Evolutionary conservation across 1,284 basidiomycete genomes (phyloP).

Genomic region (Puccinia horiana): DNA sequence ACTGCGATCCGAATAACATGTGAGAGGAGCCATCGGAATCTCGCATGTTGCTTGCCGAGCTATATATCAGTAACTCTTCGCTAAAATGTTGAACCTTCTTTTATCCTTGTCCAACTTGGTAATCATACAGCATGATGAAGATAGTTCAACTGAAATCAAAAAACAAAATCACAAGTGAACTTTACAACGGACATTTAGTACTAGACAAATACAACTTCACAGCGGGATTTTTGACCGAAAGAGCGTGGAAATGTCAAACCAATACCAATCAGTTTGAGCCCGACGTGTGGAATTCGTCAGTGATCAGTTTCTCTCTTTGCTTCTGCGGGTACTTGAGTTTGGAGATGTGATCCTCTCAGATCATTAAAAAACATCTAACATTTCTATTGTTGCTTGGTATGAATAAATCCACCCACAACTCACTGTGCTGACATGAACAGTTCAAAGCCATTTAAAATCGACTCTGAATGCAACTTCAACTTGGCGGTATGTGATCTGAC

Average conservation of each 20-base stretch:
- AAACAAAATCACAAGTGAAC: conserved; percentile 26
- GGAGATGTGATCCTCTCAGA: neutral
- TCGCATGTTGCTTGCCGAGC: neutral
- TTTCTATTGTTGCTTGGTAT: neutral
- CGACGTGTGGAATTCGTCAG: conserved; percentile 46
- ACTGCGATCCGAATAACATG: conserved; percentile 39
- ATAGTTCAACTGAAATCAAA: conserved; percentile 31
- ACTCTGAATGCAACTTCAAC: conserved; percentile 32
- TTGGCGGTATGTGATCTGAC: conserved; percentile 43
- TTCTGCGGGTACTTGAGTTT: neutral
- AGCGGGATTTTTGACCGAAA: conserved; percentile 22
- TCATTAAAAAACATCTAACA: neutral
- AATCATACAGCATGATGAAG: conserved; percentile 37
- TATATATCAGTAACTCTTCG: neutral
- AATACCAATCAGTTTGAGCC: conserved; percentile 24
- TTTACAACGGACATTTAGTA: conserved; percentile 37
- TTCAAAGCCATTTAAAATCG: conserved; percentile 19
- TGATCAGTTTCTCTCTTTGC: neutral
- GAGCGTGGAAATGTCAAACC: conserved; percentile 40
- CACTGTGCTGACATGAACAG: neutral
- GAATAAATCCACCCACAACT: neutral
- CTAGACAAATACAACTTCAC: conserved; percentile 43
- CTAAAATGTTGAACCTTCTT: neutral
- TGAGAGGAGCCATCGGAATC: neutral
- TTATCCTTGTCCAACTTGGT: neutral